phyloP scores from a whole-genome alignment of 768 basidiomycete genomes.

The Tubosaeta sp. region DNA sequence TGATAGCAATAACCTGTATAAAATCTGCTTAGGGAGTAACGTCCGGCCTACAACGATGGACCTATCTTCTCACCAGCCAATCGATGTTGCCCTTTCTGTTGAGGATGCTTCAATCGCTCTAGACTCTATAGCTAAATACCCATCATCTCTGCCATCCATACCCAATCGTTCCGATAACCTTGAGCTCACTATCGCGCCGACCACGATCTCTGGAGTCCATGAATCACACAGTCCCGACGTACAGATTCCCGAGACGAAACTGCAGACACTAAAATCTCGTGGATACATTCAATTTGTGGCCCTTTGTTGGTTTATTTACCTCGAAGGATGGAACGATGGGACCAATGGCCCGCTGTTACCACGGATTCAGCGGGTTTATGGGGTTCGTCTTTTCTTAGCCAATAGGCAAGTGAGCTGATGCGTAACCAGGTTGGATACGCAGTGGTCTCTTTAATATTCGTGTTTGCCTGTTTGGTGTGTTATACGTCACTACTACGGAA shows the following conservation, averaged over 20 bases:
- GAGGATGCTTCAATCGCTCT: slow-evolving; percentile 3
- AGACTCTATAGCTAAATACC: background rate
- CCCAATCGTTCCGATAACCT: slow-evolving; percentile 1
- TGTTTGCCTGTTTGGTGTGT: slow-evolving; percentile 43
- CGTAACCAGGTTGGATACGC: slow-evolving; percentile 39
- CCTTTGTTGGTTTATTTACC: no score
- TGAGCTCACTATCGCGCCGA: background rate
- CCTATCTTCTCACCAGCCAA: background rate
- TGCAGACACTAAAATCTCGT: no score
- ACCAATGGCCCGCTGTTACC: slow-evolving; percentile 44
- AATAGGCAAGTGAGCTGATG: background rate
- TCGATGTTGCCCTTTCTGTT: background rate
- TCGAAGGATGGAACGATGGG: no score
- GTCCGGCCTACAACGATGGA: background rate
- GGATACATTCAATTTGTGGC: no score
- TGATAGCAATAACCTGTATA: no score
- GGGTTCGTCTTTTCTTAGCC: slow-evolving; percentile 26
- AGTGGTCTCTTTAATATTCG: slow-evolving; percentile 54
- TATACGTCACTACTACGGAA: background rate
- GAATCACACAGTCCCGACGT: no score
- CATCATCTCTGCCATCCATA: slow-evolving; percentile 1
- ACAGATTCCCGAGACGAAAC: no score
- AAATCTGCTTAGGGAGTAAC: no score
- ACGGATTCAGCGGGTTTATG: slow-evolving; percentile 57
- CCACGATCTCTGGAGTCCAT: no score